phyloP scores from a whole-genome alignment of 306 rosid genomes.

The Mimosa pudica region DNA sequence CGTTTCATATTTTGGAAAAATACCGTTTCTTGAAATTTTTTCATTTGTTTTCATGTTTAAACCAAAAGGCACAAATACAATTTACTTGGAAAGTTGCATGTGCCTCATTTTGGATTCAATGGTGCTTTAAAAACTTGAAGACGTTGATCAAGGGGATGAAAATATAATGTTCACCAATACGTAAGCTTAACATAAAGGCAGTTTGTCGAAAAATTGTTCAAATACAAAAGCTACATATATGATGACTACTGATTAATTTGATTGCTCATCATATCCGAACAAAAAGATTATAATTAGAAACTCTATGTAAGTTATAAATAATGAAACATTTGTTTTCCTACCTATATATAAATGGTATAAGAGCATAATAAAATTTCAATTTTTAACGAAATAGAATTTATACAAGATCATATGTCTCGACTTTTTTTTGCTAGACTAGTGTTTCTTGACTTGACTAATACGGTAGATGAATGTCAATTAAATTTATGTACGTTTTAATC shows the following conservation, averaged over 20 bases:
- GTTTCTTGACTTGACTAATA: neutral
- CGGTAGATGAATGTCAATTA: no score
- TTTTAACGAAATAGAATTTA: neutral
- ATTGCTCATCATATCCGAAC: no score
- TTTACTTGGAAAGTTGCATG: slow-evolving; percentile 25
- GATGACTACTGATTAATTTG: no score
- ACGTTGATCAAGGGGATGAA: neutral
- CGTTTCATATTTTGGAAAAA: neutral
- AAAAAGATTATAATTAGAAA: no score
- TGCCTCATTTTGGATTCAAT: neutral
- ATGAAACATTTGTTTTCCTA: no score
- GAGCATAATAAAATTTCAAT: neutral
- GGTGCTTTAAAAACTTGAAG: slow-evolving; percentile 13
- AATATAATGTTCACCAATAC: slow-evolving; percentile 27
- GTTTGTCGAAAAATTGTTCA: no score
- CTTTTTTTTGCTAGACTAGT: no score
- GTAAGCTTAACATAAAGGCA: neutral
- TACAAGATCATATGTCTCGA: neutral
- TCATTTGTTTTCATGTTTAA: no score
- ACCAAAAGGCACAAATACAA: slow-evolving; percentile 5
- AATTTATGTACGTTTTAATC: neutral
- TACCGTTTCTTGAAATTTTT: neutral
- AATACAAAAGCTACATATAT: no score
- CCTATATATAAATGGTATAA: no score
- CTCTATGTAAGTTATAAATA: no score